Percentiles rank a stretch among this genome's conserved stretches.
Evolutionary conservation across 352 stramenopile genomes (phyloP).

Genomic region (Phytophthora pistaciae): DNA sequence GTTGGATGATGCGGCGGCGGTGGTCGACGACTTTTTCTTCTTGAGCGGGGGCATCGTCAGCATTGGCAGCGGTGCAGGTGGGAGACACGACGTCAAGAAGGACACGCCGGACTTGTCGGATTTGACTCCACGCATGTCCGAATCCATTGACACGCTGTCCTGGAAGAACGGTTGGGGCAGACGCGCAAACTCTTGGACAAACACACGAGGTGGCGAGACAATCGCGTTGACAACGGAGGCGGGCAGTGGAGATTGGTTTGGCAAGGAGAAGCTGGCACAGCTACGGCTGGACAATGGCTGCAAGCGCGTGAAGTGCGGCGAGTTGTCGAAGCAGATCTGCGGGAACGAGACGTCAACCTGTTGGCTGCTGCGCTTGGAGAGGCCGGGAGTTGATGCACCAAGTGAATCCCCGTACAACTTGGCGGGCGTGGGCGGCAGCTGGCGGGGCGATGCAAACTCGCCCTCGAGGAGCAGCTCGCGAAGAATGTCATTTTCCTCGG

Average conservation of each 20-base stretch:
- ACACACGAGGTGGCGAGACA: constrained; percentile 76
- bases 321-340: constrained; percentile 80
- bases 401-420: constrained; percentile 43
- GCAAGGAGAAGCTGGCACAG: constrained; percentile 48
- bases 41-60: constrained; percentile 80
- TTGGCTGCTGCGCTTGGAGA: constrained; percentile 57
- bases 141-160: constrained; percentile 45
- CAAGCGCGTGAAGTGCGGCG: constrained; percentile 59
- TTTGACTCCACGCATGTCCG: constrained; percentile 36
- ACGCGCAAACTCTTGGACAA: constrained; percentile 81
- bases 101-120: constrained; percentile 38
- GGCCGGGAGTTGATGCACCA: constrained; percentile 12
- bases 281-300: constrained; percentile 66
- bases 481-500: constrained; percentile 80
- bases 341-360: constrained; percentile 78
- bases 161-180: constrained; percentile 74
- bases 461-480: constrained; percentile 76
- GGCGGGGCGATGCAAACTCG: constrained; percentile 73
- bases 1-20: constrained; percentile 11
- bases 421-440: constrained; percentile 53
- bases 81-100: constrained; percentile 65
- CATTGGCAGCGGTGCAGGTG: constrained; percentile 70
- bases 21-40: constrained; percentile 61
- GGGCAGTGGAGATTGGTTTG: constrained; percentile 46
- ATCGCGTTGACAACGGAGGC: constrained; percentile 76